Conservation (phyloP, 1,139 yeast genomes). For the Hemisphaericaspora subhashii region DNA sequence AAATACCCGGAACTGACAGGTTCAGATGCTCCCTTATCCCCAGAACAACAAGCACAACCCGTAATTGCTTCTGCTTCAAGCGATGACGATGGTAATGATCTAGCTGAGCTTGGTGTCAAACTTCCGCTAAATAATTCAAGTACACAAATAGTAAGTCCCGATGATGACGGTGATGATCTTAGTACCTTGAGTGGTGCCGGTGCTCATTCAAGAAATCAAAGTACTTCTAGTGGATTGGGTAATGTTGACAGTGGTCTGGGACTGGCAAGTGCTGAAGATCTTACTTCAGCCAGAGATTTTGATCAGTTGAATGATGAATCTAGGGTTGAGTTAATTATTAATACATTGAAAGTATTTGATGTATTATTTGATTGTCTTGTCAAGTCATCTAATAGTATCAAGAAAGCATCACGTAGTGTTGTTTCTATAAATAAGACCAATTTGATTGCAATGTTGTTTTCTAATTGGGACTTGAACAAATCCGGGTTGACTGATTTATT, state of each 20-base stretch:
- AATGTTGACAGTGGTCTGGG: background rate
- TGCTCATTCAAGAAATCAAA: background rate
- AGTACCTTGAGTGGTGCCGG: slow-evolving; percentile 22
- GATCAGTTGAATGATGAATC: slow-evolving; percentile 27
- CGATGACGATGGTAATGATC: slow-evolving; percentile 26
- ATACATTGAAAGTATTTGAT: slow-evolving; percentile 26
- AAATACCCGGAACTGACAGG: slow-evolving; percentile 10
- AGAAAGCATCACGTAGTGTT: slow-evolving; percentile 6
- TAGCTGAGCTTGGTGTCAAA: slow-evolving; percentile 21
- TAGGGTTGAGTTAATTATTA: slow-evolving; percentile 26
- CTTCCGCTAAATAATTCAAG: slow-evolving; percentile 10
- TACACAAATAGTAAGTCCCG: slow-evolving; percentile 6
- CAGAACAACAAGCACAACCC: slow-evolving; percentile 1
- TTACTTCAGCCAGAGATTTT: slow-evolving; percentile 18
- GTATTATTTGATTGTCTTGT: slow-evolving; percentile 24
- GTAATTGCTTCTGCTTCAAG: background rate
- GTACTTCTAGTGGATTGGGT: background rate
- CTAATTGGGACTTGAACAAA: slow-evolving; percentile 6
- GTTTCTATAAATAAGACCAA: slow-evolving; percentile 5
- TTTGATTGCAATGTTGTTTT: slow-evolving; percentile 15
- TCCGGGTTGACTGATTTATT: slow-evolving; percentile 16
- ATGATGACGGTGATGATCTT: slow-evolving; percentile 32
- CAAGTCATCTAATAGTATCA: slow-evolving; percentile 15
- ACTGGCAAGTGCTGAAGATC: background rate
- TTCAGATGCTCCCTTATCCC: background rate